These are phyloP conservation scores for Phaffia rhodozyma DNA, from an alignment of 1,284 basidiomycete species.

Conservation along the genomic window DNA sequence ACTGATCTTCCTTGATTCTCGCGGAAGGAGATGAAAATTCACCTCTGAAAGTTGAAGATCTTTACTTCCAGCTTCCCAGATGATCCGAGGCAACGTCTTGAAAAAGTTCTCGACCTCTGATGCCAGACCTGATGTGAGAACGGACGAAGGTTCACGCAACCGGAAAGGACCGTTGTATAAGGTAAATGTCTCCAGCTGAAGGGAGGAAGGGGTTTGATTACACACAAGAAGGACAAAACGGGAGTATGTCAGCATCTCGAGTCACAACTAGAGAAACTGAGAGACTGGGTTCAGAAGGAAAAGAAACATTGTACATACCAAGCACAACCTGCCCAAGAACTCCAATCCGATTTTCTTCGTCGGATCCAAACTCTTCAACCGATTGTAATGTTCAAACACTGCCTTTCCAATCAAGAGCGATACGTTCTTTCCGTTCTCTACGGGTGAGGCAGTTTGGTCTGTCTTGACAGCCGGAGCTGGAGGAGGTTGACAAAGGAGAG, in stretches of 20 bases:
- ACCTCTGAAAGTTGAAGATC: slow-evolving; percentile 50
- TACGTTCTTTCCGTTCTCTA: neutral
- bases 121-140: slow-evolving; percentile 11
- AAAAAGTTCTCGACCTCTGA: slow-evolving; percentile 39
- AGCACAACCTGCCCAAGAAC: slow-evolving; percentile 54
- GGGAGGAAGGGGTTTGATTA: slow-evolving; percentile 13
- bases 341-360: slow-evolving; percentile 55
- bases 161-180: slow-evolving; percentile 46
- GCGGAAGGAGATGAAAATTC: slow-evolving; percentile 26
- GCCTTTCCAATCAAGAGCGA: slow-evolving; percentile 1
- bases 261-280: neutral
- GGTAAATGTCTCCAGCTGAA: slow-evolving; percentile 50
- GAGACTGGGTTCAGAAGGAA: neutral
- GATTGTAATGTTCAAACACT: slow-evolving; percentile 10
- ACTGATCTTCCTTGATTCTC: slow-evolving; percentile 21
- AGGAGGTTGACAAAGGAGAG: slow-evolving; percentile 47
- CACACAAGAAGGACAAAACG: too few relatives aligned
- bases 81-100: slow-evolving; percentile 57
- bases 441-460: neutral
- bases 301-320: slow-evolving; percentile 41
- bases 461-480: slow-evolving; percentile 17
- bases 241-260: too few relatives aligned
- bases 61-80: slow-evolving; percentile 66
- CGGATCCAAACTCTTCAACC: slow-evolving; percentile 41
- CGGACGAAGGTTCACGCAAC: slow-evolving; percentile 26